A percentile compares a stretch with the other conserved stretches of the same genome.
Conservation (phyloP, 2,329 filamentous ascomycete species). For the Fusarium xylarioides region DNA sequence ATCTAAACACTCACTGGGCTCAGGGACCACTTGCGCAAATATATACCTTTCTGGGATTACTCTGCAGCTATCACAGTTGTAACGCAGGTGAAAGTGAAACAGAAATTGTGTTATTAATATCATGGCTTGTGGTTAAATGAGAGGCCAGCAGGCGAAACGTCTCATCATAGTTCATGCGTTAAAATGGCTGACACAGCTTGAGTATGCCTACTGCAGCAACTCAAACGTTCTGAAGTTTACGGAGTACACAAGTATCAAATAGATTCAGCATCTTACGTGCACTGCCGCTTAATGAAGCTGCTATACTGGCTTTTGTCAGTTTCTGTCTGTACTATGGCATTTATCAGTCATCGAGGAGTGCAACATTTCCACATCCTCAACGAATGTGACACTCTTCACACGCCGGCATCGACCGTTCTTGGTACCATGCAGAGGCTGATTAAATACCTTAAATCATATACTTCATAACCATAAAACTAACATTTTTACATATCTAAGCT, state of each 20-base stretch:
- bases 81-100: not conserved
- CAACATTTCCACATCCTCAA: not conserved
- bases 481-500: slow-evolving; percentile 11
- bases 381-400: not conserved
- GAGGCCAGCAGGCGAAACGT: not conserved
- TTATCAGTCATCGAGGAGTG: not conserved
- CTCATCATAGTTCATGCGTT: not conserved
- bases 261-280: not conserved
- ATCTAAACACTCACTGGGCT: not conserved
- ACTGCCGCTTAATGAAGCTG: not conserved
- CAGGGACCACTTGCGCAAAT: not conserved
- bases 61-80: not conserved
- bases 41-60: not conserved
- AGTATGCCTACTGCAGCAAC: not conserved
- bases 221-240: not conserved
- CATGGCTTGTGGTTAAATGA: not conserved
- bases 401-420: too few species aligned
- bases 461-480: not conserved
- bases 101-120: not conserved
- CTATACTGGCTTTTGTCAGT: not conserved
- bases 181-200: not conserved
- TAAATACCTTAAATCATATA: not conserved
- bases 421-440: not conserved
- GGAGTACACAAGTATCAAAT: not conserved
- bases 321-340: not conserved